Base-by-base conservation (phyloP, 768 basidiomycete genomes). In the Lactarius psammicola region DNA sequence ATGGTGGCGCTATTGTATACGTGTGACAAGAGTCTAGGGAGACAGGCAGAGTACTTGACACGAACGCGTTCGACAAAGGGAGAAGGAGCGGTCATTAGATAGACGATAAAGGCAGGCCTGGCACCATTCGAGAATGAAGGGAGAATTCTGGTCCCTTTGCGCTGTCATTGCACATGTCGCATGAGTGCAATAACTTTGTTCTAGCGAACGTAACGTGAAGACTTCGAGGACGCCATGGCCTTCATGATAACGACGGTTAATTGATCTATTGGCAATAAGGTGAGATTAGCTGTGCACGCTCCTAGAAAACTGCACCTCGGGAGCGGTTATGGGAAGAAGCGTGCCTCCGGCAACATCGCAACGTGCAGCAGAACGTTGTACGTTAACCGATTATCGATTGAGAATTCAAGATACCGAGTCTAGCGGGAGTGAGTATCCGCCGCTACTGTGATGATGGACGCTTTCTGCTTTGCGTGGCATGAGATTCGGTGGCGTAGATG, bases 351-450 rank as follows among this genome's bases (percentile, higher is more conserved):
- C 9, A 57, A 66, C 49, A 51, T 62, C 60, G 56, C 59, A 68
- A 58, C 55, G 60, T 62, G 36, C 56, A 33, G 40, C 40, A 57
- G 55, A 53, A 58, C 60, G 65, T 55, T 68, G 46, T 36, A 20
- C 34, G 57, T 38, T 67, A 62, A 62, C 65, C 56, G 67, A 58
- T 66, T 58, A 68, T 66, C 67, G 65, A 68, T 68, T 55, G 46
- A 38, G 56, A 49, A 33, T 23, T 61, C 56, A 34, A 23, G 34
- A 34, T 31, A 34, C 61, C 51, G 61, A 34, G 34, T n/a, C n/a
- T 34, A 34, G 56, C 36, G 34, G 56, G 56, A 36, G 56, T 38
- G 15, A 9, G 26, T 26, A 36, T 38, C 56, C 36, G 36, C 17
- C 56, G 33, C 33, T 36, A n/a, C 34, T 57, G 30, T 33, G 33